These are phyloP conservation scores for Aureobasidium sp. DNA, from an alignment of 2,329 filamentous ascomycete genomes.

Conservation along the genomic window DNA sequence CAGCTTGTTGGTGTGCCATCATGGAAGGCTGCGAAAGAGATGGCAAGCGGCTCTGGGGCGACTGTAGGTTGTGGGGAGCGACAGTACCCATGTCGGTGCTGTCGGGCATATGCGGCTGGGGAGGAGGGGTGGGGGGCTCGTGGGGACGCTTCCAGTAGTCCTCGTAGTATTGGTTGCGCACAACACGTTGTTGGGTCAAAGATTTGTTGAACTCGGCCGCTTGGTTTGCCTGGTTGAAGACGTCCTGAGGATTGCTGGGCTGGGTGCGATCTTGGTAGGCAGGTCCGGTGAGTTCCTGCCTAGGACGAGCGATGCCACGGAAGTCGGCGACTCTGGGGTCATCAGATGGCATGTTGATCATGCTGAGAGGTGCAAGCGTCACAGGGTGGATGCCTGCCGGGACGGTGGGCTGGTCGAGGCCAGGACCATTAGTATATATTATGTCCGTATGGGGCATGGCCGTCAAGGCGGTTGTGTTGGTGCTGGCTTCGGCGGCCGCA, in stretches of 20 bases:
- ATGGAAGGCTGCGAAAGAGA: slow-evolving; percentile 11
- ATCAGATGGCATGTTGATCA: slow-evolving; percentile 76
- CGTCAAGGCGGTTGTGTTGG: slow-evolving; percentile 48
- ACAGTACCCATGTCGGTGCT: slow-evolving; percentile 34
- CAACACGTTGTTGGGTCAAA: slow-evolving; percentile 70
- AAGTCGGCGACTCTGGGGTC: slow-evolving; percentile 77
- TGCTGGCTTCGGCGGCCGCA: slow-evolving; percentile 57
- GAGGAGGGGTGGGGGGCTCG: slow-evolving; percentile 58
- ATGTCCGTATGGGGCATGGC: slow-evolving; percentile 74
- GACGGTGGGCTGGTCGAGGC: slow-evolving; percentile 28
- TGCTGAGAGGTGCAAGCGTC: slow-evolving; percentile 66
- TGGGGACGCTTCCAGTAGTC: slow-evolving; percentile 77
- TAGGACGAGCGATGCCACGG: slow-evolving; percentile 71
- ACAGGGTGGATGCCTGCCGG: slow-evolving; percentile 63
- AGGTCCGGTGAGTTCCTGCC: slow-evolving; percentile 82
- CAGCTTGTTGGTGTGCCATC: slow-evolving; percentile 15
- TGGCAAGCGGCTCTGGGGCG: slow-evolving; percentile 31
- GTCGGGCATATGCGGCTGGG: slow-evolving; percentile 35
- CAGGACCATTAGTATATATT: slow-evolving; percentile 62
- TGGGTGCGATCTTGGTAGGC: slow-evolving; percentile 83
- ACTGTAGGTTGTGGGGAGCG: slow-evolving; percentile 40
- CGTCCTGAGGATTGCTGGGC: slow-evolving; percentile 66
- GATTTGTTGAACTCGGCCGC: slow-evolving; percentile 86
- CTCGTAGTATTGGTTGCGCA: slow-evolving; percentile 72
- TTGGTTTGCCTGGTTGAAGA: slow-evolving; percentile 79